Conservation (phyloP, 2,329 filamentous ascomycete genomes). For the Hortaea werneckii region DNA sequence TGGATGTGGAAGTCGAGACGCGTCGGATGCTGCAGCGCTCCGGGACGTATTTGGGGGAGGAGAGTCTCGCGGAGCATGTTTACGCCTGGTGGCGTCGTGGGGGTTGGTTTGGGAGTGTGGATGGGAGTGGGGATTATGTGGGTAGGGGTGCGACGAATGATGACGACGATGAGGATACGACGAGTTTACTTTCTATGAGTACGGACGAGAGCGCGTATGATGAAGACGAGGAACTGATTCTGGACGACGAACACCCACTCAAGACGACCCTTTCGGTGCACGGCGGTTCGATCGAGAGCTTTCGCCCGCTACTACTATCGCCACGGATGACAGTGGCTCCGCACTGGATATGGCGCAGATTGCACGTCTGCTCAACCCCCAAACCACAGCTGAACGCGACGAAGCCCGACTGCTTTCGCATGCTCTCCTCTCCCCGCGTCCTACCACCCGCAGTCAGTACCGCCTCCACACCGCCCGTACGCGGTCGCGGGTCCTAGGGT, state of each 20-base stretch:
- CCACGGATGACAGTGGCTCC: slow-evolving; percentile 22
- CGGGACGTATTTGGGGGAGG: slow-evolving; percentile 44
- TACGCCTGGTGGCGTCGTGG: slow-evolving; percentile 79
- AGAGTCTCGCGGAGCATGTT: slow-evolving; percentile 59
- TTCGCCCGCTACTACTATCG: slow-evolving; percentile 40
- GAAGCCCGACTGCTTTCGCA: slow-evolving; percentile 74
- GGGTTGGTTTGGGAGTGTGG: slow-evolving; percentile 74
- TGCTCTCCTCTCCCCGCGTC: slow-evolving; percentile 59
- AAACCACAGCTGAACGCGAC: slow-evolving; percentile 63
- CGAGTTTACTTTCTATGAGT: slow-evolving; percentile 65
- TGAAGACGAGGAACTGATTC: slow-evolving; percentile 37
- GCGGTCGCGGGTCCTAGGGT: slow-evolving; percentile 54
- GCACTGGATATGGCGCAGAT: slow-evolving; percentile 35
- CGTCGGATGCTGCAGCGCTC: slow-evolving; percentile 48
- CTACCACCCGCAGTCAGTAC: slow-evolving; percentile 76
- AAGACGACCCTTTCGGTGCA: slow-evolving; percentile 42
- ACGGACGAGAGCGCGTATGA: slow-evolving; percentile 36
- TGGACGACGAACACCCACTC: slow-evolving; percentile 63
- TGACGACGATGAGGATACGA: slow-evolving; percentile 61
- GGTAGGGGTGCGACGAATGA: slow-evolving; percentile 33
- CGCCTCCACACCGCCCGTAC: slow-evolving; percentile 57
- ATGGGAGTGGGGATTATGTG: slow-evolving; percentile 69
- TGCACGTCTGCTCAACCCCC: slow-evolving; percentile 71
- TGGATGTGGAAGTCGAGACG: slow-evolving; percentile 75
- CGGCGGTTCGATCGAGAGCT: slow-evolving; percentile 31